Base-by-base conservation (phyloP, 345 rosid genomes). In the Syzygium aqueum region DNA sequence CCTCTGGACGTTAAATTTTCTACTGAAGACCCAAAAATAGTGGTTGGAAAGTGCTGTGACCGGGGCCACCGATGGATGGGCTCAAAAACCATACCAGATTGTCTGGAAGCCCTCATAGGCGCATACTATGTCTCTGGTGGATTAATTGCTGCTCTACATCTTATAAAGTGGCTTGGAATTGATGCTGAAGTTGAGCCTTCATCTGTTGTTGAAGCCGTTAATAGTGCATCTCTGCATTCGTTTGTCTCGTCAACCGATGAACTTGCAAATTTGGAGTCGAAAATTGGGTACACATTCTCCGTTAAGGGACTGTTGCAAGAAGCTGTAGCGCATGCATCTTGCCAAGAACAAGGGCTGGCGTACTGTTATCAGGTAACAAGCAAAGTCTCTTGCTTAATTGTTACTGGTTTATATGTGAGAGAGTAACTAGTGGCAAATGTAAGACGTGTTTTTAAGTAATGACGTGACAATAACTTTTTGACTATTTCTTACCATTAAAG, bases 51-150 rank as follows among this genome's bases (percentile, higher is more conserved):
- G 92, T 77, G 92, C 37, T 97, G 99, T 61, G 96, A 95, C 86
- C 80, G 87, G 91, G 99, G 99, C 50, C 99, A 97, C 91, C 88
- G 99, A 88, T 97, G 98, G 97, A 94, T 95, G 87, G 90, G 90
- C 87, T 97, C 99, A 8, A 97, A 97, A 90, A 92, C 97, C 77
- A 89, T 97, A 89, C 90, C 98, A 7, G 99, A 97, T 88, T 95
- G 99, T 87, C 95, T 94, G 49, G 99, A 97, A 93, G 96, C 98
- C 49, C 87, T 97, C 43, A 92, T 96, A 77, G 99, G 99, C 53
- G 97, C 98, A 52, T 96, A 95, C 90, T 94, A 92, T 77, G 88
- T 94, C 37, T 86, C 92, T 46, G 98, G 98, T 88, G 98, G 99
- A 88, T 88, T 95, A 88, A 15, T 40, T 51, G 94, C 94, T 33